These are phyloP conservation scores for Cucurbitaria berberidis DNA, from an alignment of 2,329 filamentous ascomycete genomes.

Conservation along the genomic window DNA sequence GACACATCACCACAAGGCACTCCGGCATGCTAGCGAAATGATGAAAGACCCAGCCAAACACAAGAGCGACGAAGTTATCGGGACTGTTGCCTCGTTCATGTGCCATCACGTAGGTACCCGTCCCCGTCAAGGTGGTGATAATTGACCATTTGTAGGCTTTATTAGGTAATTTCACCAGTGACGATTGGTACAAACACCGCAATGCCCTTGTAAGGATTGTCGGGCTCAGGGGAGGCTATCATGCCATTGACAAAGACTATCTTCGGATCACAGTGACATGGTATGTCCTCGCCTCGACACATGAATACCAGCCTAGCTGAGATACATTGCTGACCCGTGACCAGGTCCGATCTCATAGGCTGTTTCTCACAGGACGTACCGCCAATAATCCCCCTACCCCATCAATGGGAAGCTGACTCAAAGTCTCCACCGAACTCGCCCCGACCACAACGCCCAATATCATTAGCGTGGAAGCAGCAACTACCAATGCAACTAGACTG, in stretches of 20 bases:
- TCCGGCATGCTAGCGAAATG: conserved; percentile 23
- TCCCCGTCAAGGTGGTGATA: too few relatives aligned
- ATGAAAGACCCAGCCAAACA: conserved; percentile 30
- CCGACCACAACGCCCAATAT: conserved; percentile 60
- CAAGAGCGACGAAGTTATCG: conserved; percentile 28
- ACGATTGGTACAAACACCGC: conserved; percentile 32
- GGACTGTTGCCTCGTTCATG: conserved; percentile 32
- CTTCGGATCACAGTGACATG: conserved; percentile 40
- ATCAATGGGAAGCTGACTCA: conserved; percentile 27
- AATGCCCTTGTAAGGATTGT: conserved; percentile 31
- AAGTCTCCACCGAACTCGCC: conserved; percentile 66
- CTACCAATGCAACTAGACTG: conserved; percentile 32
- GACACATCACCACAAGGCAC: conserved; percentile 28
- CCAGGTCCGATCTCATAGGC: conserved; percentile 36
- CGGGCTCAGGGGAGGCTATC: conserved; percentile 30
- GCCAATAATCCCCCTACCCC: conserved; percentile 31
- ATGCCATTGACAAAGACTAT: conserved; percentile 26
- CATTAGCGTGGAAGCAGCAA: conserved; percentile 64
- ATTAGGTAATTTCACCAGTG: conserved; percentile 25
- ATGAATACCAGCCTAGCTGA: not conserved
- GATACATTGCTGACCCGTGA: conserved; percentile 1
- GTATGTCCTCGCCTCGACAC: conserved; percentile 14
- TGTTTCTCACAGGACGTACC: conserved; percentile 39
- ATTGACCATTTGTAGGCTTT: conserved; percentile 19
- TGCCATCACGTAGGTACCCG: conserved; percentile 32